Base-by-base conservation (phyloP, 345 rosid species). In the Sisymbrium altissimum region DNA sequence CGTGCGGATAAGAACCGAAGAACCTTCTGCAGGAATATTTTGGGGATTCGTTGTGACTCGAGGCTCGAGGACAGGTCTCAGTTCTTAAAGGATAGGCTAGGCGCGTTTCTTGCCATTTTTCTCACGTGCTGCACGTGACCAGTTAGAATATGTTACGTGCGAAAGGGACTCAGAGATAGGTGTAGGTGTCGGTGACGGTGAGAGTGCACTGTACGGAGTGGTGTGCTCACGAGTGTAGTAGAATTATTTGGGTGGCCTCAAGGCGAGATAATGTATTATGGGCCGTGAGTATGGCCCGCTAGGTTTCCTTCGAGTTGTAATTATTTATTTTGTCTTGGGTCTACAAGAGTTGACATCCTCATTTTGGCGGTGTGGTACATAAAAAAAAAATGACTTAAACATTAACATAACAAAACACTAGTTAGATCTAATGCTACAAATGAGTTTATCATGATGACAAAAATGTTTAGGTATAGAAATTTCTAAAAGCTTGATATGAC, bases 1-100 rank as follows among this genome's bases (percentile, higher is more conserved):
- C 60, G 61, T 66, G 67, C 53, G 7, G 73, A 39, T 66, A 74
- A 66, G 78, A 74, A 57, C 27, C 18, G 17, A 32, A 64, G 77
- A 73, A 73, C 27, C 78, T 66, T 66, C 62, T 49, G 2, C 19
- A 56, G 14, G 72, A 45, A 55, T 65, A 66, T 53, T 49, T n/a
- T 40, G 5, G 6, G 52, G 69, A 72, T 41, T 36, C 76, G 36
- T 39, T 72, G 52, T 36, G 55, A 17, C 55, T 53, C 77, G 64
- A 12, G 61, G 21, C 13, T 61, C 52, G 9, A 72, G 55, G 17
- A 72, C 55, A 29, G 33, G 21, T 44, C 56, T 59, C 66, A 23
- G 3, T 11, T 43, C 64, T 40, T 72, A 40, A 71, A 50, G 44
- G 33, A 7, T 25, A 25, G 41, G 43, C 68, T 70, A 48, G 53